A percentile compares a stretch with the other conserved stretches of the same genome.
Conservation (phyloP, 495 filamentous ascomycete genomes). For the Hypomontagnella submonticulosa region DNA sequence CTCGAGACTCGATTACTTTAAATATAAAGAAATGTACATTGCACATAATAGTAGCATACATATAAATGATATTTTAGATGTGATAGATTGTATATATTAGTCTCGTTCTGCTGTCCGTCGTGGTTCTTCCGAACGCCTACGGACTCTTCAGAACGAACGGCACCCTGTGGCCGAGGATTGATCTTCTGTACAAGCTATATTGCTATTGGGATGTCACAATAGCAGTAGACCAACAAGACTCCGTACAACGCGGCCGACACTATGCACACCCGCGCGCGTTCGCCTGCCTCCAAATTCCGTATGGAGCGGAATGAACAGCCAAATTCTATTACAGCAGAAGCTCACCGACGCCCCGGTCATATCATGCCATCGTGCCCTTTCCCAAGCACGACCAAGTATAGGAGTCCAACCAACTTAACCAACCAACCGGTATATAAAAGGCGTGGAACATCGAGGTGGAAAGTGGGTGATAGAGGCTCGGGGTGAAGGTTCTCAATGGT, state of each 20-base stretch:
- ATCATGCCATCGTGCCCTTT: constrained; percentile 36
- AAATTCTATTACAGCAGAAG: constrained; percentile 43
- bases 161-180: constrained; percentile 12
- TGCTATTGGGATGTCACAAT: constrained; percentile 34
- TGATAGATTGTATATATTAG: constrained; percentile 40
- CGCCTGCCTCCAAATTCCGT: constrained; percentile 28
- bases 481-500: constrained; percentile 14
- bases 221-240: constrained; percentile 32
- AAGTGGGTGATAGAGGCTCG: constrained; percentile 5
- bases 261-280: constrained; percentile 10
- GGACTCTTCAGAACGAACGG: constrained; percentile 14
- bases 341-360: constrained; percentile 39
- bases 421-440: constrained; percentile 27
- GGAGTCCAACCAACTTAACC: constrained; percentile 33
- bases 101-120: constrained; percentile 15
- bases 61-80: not conserved
- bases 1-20: no score
- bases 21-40: no score
- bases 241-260: constrained; percentile 21
- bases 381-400: constrained; percentile 38
- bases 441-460: constrained; percentile 17
- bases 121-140: constrained; percentile 12
- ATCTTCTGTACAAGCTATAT: constrained; percentile 36
- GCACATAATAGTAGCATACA: no score
- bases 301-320: constrained; percentile 27